Evolutionary conservation across 2,329 filamentous ascomycete genomes (phyloP).

Genomic region (Byssothecium circinans): DNA sequence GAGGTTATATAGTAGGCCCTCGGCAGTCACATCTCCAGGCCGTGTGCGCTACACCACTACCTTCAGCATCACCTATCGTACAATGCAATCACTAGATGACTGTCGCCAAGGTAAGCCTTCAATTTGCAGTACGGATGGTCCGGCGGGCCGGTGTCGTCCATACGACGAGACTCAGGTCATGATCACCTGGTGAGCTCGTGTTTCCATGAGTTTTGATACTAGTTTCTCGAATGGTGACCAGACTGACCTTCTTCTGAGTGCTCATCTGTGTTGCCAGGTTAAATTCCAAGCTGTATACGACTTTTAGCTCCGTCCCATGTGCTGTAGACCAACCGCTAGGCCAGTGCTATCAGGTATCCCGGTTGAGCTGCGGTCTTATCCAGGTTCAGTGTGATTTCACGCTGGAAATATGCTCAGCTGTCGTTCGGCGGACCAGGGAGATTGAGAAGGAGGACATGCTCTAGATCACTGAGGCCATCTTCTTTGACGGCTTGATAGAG

Average conservation of each 20-base stretch:
- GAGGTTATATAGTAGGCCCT: constrained; percentile 37
- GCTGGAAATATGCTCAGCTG: constrained; percentile 13
- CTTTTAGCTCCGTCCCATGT: constrained; percentile 12
- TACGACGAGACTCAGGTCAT: constrained; percentile 24
- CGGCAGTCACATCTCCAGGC: constrained; percentile 16
- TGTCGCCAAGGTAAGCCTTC: constrained; percentile 30
- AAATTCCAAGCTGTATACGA: constrained; percentile 13
- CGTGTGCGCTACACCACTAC: constrained; percentile 10
- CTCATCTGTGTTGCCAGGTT: constrained; percentile 22
- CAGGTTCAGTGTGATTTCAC: constrained; percentile 13
- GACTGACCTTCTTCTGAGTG: constrained; percentile 15
- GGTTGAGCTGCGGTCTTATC: constrained; percentile 13
- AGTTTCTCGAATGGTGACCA: constrained; percentile 6
- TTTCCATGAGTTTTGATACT: constrained; percentile 12
- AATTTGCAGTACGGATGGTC: constrained; percentile 42
- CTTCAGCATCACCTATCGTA: constrained; percentile 17
- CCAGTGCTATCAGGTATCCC: constrained; percentile 19
- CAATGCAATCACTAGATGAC: constrained; percentile 22
- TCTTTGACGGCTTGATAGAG: constrained; percentile 1
- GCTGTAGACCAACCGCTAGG: constrained; percentile 10
- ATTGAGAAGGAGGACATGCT: constrained; percentile 2
- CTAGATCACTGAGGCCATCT: not conserved
- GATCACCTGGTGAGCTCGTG: constrained; percentile 37
- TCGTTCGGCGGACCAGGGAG: constrained; percentile 13
- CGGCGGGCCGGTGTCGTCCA: constrained; percentile 32